Evolutionary conservation across 176 grass and related monocot species (phyloP), one percentile per base, ranked within the genome.

Genomic region (Triticum timopheevii): DNA sequence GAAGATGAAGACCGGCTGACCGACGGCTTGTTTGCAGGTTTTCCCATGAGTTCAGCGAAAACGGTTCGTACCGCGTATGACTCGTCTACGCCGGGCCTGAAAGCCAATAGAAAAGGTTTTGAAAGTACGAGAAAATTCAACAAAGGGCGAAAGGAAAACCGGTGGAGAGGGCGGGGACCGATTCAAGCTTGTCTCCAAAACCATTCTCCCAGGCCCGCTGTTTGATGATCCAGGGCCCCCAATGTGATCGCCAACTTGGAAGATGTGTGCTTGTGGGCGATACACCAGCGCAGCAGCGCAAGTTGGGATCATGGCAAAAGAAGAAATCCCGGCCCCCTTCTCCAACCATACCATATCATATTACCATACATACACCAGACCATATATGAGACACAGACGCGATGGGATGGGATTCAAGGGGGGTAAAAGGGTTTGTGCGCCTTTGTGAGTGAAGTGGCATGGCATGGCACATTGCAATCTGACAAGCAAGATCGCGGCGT

Each of bases 281-380:
- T 85, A 54, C 77, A 85, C 71, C 11, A 76, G 39, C 3, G 2
- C 40, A 27, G 2, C 40, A 27, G 31, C 36, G 61, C 73, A 65
- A 85, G 73, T 77, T 85, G 83, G 20, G 71, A 66, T 68, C 65
- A 91, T 87, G 81, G 67, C 36, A 69, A 85, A 84, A 84, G 49
- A 58, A 73, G 89, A 76, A 80, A 61, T 76, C 44, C 40, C 25
- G 54, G 30, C n/a, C 28, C 59, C 49, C 54, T 35, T 82, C 72
- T 69, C 34, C 72, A 4, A 34, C 28, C 2, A 17, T 45, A 5
- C 6, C 36, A 71, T 36, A 63, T 24, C 45, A 49, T 17, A 27
- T 27, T 27, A 33, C 13, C 2, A 17, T 16, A 5, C 6, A 17
- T 25, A 17, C 22, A 6, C 54, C 19, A 58, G 19, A 47, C 40